Evolutionary conservation across 192 early-diverging fungal species (phyloP).

Genomic region (Cladochytrium replicatum): DNA sequence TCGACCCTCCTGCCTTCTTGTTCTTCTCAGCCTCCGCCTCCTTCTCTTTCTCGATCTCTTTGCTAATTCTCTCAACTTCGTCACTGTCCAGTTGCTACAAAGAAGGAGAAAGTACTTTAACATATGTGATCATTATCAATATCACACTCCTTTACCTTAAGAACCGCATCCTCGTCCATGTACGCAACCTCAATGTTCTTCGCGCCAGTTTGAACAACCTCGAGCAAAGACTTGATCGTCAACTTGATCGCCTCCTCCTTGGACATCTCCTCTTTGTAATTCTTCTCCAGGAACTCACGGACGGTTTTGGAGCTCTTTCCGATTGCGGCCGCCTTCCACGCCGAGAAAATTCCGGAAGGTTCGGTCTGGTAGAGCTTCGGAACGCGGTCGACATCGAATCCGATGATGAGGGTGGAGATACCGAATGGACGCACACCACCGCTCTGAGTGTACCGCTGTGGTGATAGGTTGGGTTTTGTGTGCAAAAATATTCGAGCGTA

Average conservation of each 20-base stretch:
- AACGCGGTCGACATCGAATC: constrained; percentile 77
- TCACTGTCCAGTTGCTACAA: constrained; percentile 52
- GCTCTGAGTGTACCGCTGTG: constrained; percentile 97
- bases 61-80: constrained; percentile 66
- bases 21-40: constrained; percentile 61
- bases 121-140: too few species aligned
- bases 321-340: constrained; percentile 96
- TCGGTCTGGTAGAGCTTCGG: constrained; percentile 97
- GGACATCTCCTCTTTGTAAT: constrained; percentile 78
- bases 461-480: too few species aligned
- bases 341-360: constrained; percentile 96
- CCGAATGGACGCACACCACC: constrained; percentile 98
- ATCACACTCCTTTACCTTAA: constrained; percentile 37
- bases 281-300: constrained; percentile 97
- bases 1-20: constrained; percentile 12
- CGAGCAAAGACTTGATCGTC: constrained; percentile 80
- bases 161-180: constrained; percentile 66
- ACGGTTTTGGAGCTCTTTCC: constrained; percentile 95
- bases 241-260: constrained; percentile 80
- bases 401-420: constrained; percentile 92
- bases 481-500: too few species aligned
- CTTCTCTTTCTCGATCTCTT: constrained; percentile 79
- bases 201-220: constrained; percentile 97
- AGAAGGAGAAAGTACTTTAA: too few species aligned
- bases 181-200: constrained; percentile 98